Evolutionary conservation across 805 yeast species (phyloP).

Genomic region (Sugiyamaella valdiviana): DNA sequence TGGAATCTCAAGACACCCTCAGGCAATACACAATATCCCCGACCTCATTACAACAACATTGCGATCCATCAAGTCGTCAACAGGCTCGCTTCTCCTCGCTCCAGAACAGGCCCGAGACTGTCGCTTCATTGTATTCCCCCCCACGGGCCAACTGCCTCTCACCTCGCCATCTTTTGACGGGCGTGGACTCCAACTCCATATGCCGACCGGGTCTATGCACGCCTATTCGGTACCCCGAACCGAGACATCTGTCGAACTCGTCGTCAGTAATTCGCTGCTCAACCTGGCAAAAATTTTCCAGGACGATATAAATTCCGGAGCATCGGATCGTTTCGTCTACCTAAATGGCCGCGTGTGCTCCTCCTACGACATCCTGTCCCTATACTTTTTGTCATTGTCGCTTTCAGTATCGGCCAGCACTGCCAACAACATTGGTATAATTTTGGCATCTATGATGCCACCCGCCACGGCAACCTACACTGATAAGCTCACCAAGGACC

Average conservation of each 20-base stretch:
- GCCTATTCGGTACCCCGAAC: not conserved
- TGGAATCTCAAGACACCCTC: not conserved
- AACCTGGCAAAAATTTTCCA: slow-evolving; percentile 31
- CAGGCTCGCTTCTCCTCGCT: slow-evolving; percentile 1
- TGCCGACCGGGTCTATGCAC: not conserved
- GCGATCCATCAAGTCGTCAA: not conserved
- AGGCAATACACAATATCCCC: not conserved
- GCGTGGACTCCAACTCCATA: not conserved
- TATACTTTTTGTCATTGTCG: slow-evolving; percentile 28
- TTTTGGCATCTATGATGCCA: slow-evolving; percentile 18
- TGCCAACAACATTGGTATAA: slow-evolving; percentile 31
- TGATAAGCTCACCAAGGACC: slow-evolving; percentile 8
- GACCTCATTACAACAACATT: not conserved
- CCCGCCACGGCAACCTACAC: slow-evolving; percentile 1
- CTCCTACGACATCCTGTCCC: slow-evolving; percentile 25
- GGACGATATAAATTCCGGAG: slow-evolving; percentile 29
- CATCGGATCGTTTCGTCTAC: slow-evolving; percentile 17
- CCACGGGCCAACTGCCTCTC: slow-evolving; percentile 6
- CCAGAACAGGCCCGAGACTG: slow-evolving; percentile 4
- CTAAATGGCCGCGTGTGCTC: slow-evolving; percentile 26
- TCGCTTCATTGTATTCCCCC: slow-evolving; percentile 2
- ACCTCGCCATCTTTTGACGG: not conserved
- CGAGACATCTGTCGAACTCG: slow-evolving; percentile 17
- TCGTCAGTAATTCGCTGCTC: slow-evolving; percentile 28
- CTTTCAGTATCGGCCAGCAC: slow-evolving; percentile 29